Base-by-base conservation (phyloP, 2,329 filamentous ascomycete species). In the Chrysoporthe austroafricana region DNA sequence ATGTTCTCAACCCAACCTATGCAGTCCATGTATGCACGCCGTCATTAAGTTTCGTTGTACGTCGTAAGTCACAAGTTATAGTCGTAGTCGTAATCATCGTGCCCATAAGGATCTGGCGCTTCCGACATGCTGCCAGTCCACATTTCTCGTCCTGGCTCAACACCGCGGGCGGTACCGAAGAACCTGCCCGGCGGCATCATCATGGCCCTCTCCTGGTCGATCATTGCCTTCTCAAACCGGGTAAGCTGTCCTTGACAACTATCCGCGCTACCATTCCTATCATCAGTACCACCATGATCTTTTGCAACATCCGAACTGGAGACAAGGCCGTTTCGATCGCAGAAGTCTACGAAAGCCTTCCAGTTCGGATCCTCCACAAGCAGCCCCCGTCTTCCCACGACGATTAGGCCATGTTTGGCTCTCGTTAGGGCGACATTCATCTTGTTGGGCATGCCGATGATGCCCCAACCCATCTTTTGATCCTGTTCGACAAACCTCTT, bases 351-450 rank as follows among this genome's bases (percentile, higher is more conserved):
- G 21, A 71, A 69, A 8, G 60, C 64, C 52, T 66, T 66, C 70
- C 70, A 70, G 39, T 71, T 62, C 21, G 70, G 63, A 9, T 71
- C 70, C 18, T 62, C 65, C n/a, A 66, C 6, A 16, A 73, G 61
- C 39, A 72, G 60, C 34, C 70, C 68, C 14, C 72, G 63, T 7
- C 39, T 54, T 2, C 72, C 73, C 18, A 74, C 50, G 6, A 74
- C 59, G 13, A 74, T 69, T 16, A 74, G 57, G 13, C 73, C 73
- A 39, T 54, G 69, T 62, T 72, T 71, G 46, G 73, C 73, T 57
- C 71, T 65, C 26, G 73, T 74, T 32, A 74, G 43, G 32, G 73
- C 73, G 1, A 74, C 72, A 39, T 74, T 74, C 64, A 74, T 63
- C 68, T 68, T 64, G 48, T 73, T 72, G 32, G 67, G 66, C 52